These are phyloP conservation scores for Mortierella sp. DNA, from an alignment of 371 early-diverging fungal species.

Conservation along the genomic window DNA sequence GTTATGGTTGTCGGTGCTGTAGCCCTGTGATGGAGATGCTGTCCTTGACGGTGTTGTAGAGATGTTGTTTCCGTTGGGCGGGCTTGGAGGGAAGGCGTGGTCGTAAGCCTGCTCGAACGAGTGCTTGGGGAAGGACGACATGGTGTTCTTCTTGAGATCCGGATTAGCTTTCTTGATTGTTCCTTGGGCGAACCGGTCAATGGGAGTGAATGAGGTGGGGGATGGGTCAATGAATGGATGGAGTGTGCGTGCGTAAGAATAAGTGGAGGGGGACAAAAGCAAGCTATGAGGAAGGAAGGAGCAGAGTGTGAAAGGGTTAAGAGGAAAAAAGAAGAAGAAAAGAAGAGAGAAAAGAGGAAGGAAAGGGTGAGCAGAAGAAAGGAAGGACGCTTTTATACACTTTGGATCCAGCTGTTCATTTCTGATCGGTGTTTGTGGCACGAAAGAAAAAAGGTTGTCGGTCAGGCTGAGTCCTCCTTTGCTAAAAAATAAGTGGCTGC, in stretches of 20 bases:
- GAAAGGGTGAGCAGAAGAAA: neutral
- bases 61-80: conserved; percentile 8
- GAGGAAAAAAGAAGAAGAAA: conserved; percentile 7
- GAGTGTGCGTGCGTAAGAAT: neutral
- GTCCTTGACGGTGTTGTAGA: neutral
- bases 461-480: conserved; percentile 6
- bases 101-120: conserved; percentile 47
- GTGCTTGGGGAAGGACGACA: conserved; percentile 48
- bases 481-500: neutral
- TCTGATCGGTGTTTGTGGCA: neutral
- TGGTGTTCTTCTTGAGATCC: neutral
- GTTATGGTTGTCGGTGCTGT: neutral
- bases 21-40: neutral
- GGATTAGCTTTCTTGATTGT: neutral
- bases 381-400: neutral
- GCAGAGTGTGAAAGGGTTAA: conserved; percentile 3
- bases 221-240: neutral
- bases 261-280: neutral
- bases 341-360: neutral
- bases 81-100: conserved; percentile 46
- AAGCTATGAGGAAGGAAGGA: neutral
- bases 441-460: neutral
- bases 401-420: neutral
- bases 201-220: neutral
- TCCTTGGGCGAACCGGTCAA: neutral